A percentile compares a stretch with the other conserved stretches of the same genome.
Evolutionary conservation across 441 rosid genomes (phyloP).

Genomic region (Omphalea diandra): DNA sequence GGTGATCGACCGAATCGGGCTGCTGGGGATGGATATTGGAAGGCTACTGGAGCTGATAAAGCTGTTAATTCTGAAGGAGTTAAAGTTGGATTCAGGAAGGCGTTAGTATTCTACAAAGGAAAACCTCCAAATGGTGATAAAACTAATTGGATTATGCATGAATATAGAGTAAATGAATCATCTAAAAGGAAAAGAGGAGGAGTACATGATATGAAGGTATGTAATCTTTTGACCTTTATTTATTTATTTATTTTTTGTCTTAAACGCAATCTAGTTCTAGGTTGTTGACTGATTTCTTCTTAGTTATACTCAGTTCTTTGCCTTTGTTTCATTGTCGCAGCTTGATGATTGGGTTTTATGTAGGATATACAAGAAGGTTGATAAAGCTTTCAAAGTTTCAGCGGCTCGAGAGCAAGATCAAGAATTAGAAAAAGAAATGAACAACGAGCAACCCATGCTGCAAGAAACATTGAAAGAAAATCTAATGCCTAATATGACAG

Average conservation of each 20-base stretch:
- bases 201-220: slow-evolving; percentile 23
- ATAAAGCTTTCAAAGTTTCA: neutral
- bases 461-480: neutral
- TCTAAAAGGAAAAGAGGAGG: neutral
- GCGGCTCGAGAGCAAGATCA: neutral
- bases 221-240: too few relatives aligned
- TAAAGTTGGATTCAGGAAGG: slow-evolving; percentile 68
- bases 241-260: too few relatives aligned
- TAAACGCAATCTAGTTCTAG: too few relatives aligned
- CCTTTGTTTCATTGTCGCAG: slow-evolving; percentile 12
- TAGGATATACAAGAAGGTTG: slow-evolving; percentile 10
- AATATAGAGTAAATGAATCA: slow-evolving; percentile 51
- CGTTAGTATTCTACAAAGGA: slow-evolving; percentile 72
- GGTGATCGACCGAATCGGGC: slow-evolving; percentile 79
- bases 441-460: neutral
- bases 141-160: slow-evolving; percentile 90
- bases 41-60: slow-evolving; percentile 80
- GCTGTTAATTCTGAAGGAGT: slow-evolving; percentile 36
- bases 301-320: neutral
- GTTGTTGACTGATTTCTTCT: neutral
- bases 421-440: neutral
- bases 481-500: neutral
- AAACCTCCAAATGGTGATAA: slow-evolving; percentile 74
- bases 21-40: slow-evolving; percentile 84
- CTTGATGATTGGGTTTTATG: slow-evolving; percentile 34